Base-by-base conservation (phyloP, 495 filamentous ascomycete species). In the Letharia columbiana region DNA sequence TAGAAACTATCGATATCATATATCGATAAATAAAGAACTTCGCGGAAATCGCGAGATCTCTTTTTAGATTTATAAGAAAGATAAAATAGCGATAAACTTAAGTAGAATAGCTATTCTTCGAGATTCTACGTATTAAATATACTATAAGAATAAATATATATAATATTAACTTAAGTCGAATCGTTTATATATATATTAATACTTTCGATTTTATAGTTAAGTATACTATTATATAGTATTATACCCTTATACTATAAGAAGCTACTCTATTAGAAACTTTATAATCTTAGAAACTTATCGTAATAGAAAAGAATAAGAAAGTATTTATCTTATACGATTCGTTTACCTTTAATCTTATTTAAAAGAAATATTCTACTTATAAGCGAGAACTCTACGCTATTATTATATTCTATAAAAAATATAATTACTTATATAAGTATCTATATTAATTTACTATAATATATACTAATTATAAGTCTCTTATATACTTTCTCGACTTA, bases 351-450 rank as follows among this genome's bases (percentile, higher is more conserved):
- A 49, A 18, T 45, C 23, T 17, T 56, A 45, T 28, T 40, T 40
- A 61, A 37, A 40, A 20, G 12, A 41, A 42, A 18, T 67, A 67
- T 4, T 37, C 23, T 39, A 64, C 18, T 3, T 68, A 68, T 54
- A 65, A 65, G 20, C n/a, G 33, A 20, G 28, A 68, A 13, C 54
- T 68, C 1, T 68, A 60, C 56, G 40, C 28, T 2, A 60, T 68
- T 45, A 41, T 68, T 0, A 61, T 20, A 3, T 68, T 68, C 23
- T 3, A 17, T 49, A 45, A 18, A 4, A 68, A 68, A 11, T 68
- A 64, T 28, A 35, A 68, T 8, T 68, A 68, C 13, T 7, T 68
- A 40, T 68, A 41, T 41, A 68, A 68, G 37, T n/a, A 68, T 18
- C 13, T n/a, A 0, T 64, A 23, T 54, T 28, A 60, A 0, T 2